phyloP scores from a whole-genome alignment of 306 rosid species.

The Senna tora region DNA sequence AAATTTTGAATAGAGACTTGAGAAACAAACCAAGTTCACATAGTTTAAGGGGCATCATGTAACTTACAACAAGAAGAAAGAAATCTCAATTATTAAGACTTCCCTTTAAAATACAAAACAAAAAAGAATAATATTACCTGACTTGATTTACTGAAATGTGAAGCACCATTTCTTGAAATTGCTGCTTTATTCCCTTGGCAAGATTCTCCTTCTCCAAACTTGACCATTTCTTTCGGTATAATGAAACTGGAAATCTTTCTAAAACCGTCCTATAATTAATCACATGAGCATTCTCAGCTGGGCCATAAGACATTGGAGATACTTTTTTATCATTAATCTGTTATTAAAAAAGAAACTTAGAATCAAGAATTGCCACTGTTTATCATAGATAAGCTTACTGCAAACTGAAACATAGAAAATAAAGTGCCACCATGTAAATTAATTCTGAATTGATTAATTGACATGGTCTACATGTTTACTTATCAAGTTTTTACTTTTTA shows the following conservation, averaged over 20 bases:
- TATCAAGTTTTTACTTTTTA: not conserved
- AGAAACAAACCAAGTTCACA: not conserved
- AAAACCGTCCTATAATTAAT: slow-evolving; percentile 66
- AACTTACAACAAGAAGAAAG: not conserved
- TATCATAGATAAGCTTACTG: slow-evolving; percentile 14
- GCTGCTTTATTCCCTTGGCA: slow-evolving; percentile 81
- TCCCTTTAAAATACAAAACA: slow-evolving; percentile 4
- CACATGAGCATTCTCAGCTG: slow-evolving; percentile 75
- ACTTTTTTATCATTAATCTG: slow-evolving; percentile 56
- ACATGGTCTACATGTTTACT: not conserved
- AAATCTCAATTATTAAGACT: slow-evolving; percentile 2
- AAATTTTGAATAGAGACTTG: not conserved
- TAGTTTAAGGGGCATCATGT: not conserved
- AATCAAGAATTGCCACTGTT: slow-evolving; percentile 31
- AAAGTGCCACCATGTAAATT: not conserved
- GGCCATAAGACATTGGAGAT: slow-evolving; percentile 68
- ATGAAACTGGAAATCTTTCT: slow-evolving; percentile 59
- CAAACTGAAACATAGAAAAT: slow-evolving; percentile 7
- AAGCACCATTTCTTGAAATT: slow-evolving; percentile 75
- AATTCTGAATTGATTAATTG: slow-evolving; percentile 14
- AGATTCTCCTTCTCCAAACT: slow-evolving; percentile 65
- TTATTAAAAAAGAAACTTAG: slow-evolving; percentile 11
- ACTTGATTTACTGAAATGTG: slow-evolving; percentile 61
- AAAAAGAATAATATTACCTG: slow-evolving; percentile 50
- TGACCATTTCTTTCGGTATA: slow-evolving; percentile 78